phyloP scores from a whole-genome alignment of 2,329 filamentous ascomycete species.

The Aureobasidium zeae region DNA sequence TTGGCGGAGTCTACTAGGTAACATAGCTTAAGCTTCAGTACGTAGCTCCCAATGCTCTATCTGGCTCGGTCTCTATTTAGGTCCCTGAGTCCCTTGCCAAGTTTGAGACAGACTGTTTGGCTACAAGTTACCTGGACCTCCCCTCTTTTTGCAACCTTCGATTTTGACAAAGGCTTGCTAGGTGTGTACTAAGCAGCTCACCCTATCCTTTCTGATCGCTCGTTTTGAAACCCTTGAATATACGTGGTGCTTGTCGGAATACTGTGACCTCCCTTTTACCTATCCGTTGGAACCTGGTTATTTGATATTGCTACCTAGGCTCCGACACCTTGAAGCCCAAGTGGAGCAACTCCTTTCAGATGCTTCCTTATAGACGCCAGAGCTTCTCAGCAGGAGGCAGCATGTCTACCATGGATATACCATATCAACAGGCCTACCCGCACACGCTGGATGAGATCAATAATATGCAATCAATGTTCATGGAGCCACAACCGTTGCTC shows the following conservation, averaged over 20 bases:
- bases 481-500: background rate
- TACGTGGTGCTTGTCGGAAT: conserved; percentile 9
- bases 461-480: background rate
- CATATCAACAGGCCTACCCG: background rate
- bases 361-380: too few species aligned
- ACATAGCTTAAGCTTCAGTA: conserved; percentile 8
- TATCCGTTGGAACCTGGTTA: too few species aligned
- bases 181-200: too few species aligned
- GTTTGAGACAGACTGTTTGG: background rate
- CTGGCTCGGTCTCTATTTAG: conserved; percentile 4
- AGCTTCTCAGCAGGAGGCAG: background rate
- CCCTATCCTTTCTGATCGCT: too few species aligned
- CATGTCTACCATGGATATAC: background rate
- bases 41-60: background rate
- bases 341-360: too few species aligned
- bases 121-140: conserved; percentile 12
- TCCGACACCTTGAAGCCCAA: too few species aligned
- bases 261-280: too few species aligned
- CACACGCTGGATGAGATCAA: background rate
- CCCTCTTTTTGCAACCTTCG: conserved; percentile 10
- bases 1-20: conserved; percentile 7
- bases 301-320: too few species aligned
- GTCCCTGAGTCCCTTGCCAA: conserved; percentile 9
- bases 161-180: conserved; percentile 8
- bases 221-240: too few species aligned